Evolutionary conservation across 2,329 filamentous ascomycete species (phyloP).

Genomic region (Aspergillus nomiae): DNA sequence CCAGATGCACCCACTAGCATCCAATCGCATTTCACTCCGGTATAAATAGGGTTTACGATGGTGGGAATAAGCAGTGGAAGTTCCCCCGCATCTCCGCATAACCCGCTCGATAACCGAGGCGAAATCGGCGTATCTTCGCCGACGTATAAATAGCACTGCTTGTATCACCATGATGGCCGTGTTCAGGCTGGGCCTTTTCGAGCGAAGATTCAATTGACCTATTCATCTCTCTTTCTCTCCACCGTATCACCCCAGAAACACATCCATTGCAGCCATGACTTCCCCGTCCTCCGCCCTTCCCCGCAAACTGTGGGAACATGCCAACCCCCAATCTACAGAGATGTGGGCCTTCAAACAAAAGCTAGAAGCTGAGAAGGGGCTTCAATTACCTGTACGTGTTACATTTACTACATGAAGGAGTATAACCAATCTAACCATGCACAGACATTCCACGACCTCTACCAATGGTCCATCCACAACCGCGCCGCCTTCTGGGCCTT

Average conservation of each 20-base stretch:
- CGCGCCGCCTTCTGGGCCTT: constrained; percentile 67
- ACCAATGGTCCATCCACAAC: constrained; percentile 66
- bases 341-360: constrained; percentile 70
- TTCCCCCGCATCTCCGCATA: not conserved
- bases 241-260: too few species aligned
- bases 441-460: constrained; percentile 62
- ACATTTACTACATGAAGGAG: too few species aligned
- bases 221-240: too few species aligned
- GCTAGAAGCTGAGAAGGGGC: constrained; percentile 59
- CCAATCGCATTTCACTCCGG: not conserved
- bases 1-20: not conserved
- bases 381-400: constrained; percentile 51
- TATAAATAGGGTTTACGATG: not conserved
- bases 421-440: not conserved
- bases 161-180: too few species aligned
- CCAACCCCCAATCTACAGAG: constrained; percentile 60
- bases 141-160: not conserved
- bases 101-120: not conserved
- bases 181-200: not conserved
- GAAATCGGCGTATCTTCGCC: not conserved
- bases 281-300: constrained; percentile 35
- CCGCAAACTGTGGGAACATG: constrained; percentile 70
- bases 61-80: not conserved
- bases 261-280: constrained; percentile 12
- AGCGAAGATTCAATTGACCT: too few species aligned